Evolutionary conservation across 768 basidiomycete species (phyloP).

Genomic region (Floccularia luteovirens): DNA sequence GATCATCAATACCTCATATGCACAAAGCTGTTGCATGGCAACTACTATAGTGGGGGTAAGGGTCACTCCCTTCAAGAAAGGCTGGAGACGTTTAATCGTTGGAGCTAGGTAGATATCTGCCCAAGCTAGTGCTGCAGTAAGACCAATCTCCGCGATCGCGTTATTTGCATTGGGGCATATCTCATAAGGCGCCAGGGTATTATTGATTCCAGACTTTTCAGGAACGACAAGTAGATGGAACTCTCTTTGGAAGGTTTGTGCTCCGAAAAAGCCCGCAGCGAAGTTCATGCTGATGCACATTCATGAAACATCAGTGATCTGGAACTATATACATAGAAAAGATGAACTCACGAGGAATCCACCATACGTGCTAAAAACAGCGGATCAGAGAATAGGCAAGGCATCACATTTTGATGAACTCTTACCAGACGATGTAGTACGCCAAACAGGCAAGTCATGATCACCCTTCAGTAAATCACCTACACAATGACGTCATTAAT

Average conservation of each 20-base stretch:
- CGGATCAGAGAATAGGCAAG: not conserved
- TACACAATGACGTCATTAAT: conserved; percentile 6
- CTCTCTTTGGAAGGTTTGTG: conserved; percentile 37
- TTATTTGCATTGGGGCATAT: conserved; percentile 52
- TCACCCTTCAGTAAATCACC: conserved; percentile 33
- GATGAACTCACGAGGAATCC: conserved; percentile 31
- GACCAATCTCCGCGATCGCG: conserved; percentile 32
- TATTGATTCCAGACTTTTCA: conserved; percentile 51
- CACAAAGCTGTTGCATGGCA: conserved; percentile 61
- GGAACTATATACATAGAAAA: not conserved
- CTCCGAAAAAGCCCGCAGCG: conserved; percentile 54
- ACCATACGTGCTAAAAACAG: conserved; percentile 42
- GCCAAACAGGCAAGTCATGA: conserved; percentile 48
- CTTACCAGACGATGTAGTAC: conserved; percentile 53
- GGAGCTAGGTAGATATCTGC: conserved; percentile 48
- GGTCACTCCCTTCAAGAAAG: conserved; percentile 39
- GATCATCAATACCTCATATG: conserved; percentile 53
- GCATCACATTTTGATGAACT: conserved; percentile 2
- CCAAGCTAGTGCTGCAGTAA: conserved; percentile 46
- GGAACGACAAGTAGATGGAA: conserved; percentile 60
- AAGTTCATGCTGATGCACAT: conserved; percentile 28
- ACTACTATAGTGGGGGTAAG: conserved; percentile 46
- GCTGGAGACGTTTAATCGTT: conserved; percentile 44
- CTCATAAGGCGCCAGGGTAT: conserved; percentile 65
- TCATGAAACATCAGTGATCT: not conserved